Base-by-base conservation (phyloP, 345 rosid genomes). In the Orychophragmus violaceus region DNA sequence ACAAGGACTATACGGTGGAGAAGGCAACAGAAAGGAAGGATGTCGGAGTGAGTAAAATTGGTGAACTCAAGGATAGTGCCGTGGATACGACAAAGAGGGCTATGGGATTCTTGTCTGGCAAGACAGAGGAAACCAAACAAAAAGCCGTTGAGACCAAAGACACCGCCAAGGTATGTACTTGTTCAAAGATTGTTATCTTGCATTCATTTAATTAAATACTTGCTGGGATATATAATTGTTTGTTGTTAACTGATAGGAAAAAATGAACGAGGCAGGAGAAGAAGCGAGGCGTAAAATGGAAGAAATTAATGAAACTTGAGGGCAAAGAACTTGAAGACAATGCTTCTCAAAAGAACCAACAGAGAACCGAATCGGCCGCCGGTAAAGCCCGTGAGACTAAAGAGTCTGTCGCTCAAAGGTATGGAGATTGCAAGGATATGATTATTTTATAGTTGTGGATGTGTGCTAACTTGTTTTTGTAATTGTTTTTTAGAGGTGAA, bases 81-180 rank as follows among this genome's bases (percentile, higher is more conserved):
- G 82, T 81, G 22, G 94, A 63, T 19, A 81, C 90, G 1, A 90
- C 90, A 0, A 79, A 78, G 64, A 79, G 77, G 58, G 87, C 90
- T 3, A 66, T 78, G 85, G 88, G 64, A 12, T 64, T 73, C 56
- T 74, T 90, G 55, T 74, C 88, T 0, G 83, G 82, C 10, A 87
- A 81, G 73, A 79, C 79, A 25, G 90, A 83, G 41, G 91, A 85
- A 77, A 71, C 74, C 1, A 84, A 82, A 58, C 76, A 83, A 46
- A 81, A 80, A 72, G 74, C 85, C 0, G 49, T 54, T 0, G 95
- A 80, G 44, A 82, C 88, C 13, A 70, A 45, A 39, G 85, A 82
- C 27, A 66, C 78, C 2, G 70, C 86, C 37, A 63, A 77, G 82
- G 89, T 81, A 4, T 59, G 5, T n/a, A 6, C n/a, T 5, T n/a